phyloP scores from a whole-genome alignment of 2,329 filamentous ascomycete genomes.

The Xylaria arbuscula region DNA sequence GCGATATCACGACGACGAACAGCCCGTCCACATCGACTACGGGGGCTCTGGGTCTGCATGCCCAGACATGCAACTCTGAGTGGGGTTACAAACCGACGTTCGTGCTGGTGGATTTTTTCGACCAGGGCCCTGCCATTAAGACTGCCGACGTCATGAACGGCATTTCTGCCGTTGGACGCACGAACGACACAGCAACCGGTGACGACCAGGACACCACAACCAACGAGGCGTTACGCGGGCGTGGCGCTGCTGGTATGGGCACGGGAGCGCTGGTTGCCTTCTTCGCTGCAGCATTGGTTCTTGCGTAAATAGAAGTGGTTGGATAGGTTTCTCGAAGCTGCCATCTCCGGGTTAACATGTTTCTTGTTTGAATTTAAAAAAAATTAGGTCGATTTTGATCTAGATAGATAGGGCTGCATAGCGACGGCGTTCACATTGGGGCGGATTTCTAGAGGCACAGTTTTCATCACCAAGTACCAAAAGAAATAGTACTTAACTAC shows the following conservation, averaged over 20 bases:
- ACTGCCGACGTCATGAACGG: slow-evolving; percentile 77
- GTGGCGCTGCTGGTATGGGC: slow-evolving; percentile 30
- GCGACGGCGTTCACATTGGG: slow-evolving; percentile 37
- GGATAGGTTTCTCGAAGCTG: not conserved
- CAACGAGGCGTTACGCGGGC: slow-evolving; percentile 26
- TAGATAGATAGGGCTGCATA: slow-evolving; percentile 31
- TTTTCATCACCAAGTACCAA: not conserved
- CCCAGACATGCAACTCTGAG: slow-evolving; percentile 62
- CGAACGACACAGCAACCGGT: slow-evolving; percentile 32
- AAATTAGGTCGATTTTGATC: not conserved
- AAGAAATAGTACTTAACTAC: not conserved
- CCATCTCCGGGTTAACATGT: not conserved
- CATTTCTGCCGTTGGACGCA: slow-evolving; percentile 56
- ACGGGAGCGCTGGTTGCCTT: slow-evolving; percentile 58
- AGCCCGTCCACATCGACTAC: slow-evolving; percentile 62
- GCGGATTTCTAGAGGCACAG: not conserved
- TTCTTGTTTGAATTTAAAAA: not conserved
- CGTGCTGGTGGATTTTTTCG: slow-evolving; percentile 83
- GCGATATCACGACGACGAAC: slow-evolving; percentile 72
- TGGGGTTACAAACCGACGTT: slow-evolving; percentile 77
- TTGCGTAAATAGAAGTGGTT: slow-evolving; percentile 45
- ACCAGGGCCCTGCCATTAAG: slow-evolving; percentile 74
- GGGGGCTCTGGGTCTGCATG: slow-evolving; percentile 67
- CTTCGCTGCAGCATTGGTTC: slow-evolving; percentile 55
- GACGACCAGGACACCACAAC: not conserved